These are phyloP conservation scores for Saccharum hybrid DNA, from an alignment of 202 grass and related monocot species.

Conservation along the genomic window DNA sequence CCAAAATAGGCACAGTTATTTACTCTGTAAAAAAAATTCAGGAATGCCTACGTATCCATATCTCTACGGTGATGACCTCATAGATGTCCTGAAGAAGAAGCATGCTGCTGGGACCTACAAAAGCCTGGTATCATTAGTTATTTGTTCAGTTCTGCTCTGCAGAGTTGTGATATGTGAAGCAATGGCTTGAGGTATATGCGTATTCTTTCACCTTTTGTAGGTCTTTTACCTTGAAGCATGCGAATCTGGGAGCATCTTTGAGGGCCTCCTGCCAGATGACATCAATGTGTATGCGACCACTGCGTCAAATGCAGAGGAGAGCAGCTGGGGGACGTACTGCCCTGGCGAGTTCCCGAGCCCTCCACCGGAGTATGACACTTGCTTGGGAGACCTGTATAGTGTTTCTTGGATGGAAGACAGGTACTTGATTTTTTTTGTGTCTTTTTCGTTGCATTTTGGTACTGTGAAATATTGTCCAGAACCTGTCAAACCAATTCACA, in stretches of 20 bases:
- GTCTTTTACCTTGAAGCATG: conserved; percentile 99
- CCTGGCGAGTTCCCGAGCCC: conserved; percentile 69
- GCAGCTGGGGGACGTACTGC: conserved; percentile 97
- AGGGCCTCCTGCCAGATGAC: conserved; percentile 75
- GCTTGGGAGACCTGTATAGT: conserved; percentile 93
- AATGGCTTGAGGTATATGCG: conserved; percentile 23
- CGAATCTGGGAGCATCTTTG: conserved; percentile 96
- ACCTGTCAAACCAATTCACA: conserved; percentile 2
- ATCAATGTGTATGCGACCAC: conserved; percentile 92
- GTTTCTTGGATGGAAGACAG: conserved; percentile 99
- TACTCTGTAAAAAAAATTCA: conserved; percentile 42
- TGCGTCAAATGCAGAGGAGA: conserved; percentile 90
- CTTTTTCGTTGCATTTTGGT: conserved; percentile 7
- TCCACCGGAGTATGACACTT: conserved; percentile 84
- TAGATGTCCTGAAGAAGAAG: conserved; percentile 81
- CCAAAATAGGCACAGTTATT: conserved; percentile 17
- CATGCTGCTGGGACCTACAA: conserved; percentile 85
- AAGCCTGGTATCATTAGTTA: conserved; percentile 72
- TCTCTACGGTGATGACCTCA: conserved; percentile 83
- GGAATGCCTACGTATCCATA: conserved; percentile 97
- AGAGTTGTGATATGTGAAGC: conserved; percentile 28
- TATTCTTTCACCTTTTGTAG: conserved; percentile 48
- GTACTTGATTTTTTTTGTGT: conserved; percentile 42
- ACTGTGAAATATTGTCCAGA: conserved; percentile 29
- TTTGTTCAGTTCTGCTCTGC: conserved; percentile 18